Evolutionary conservation across 306 rosid genomes (phyloP), one percentile per base, ranked within the genome.

Genomic region (Vachellia collinsii): DNA sequence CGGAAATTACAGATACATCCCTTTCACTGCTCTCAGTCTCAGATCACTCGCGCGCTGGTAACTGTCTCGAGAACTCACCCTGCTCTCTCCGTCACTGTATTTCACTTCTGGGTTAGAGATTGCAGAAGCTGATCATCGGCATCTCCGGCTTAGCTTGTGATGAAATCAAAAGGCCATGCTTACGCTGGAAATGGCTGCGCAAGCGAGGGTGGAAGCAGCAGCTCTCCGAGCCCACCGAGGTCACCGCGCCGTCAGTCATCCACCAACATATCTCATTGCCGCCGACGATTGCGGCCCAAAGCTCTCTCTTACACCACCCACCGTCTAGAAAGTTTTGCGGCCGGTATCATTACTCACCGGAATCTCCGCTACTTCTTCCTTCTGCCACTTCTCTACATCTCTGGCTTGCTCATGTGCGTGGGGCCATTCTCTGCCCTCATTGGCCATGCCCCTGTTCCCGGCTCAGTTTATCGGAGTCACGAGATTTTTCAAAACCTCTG

Each of bases 141-240:
- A 41, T 46, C 41, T 3, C 74, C 43, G 0, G 23, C 62, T 78
- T 69, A 4, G 17, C 70, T 81, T 61, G 81, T 83, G 6, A 88
- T 90, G 94, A 93, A 93, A 81, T 82, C 90, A 38, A 96, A 93
- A 67, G 5, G 87, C 64, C 88, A 87, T 38, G 72, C 50, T 61
- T 84, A 79, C 74, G 80, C 77, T 65, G 91, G 85, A 38, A 86
- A 78, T 76, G 93, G 81, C 69, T 63, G 77, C 75, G 79, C 87
- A 2, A 80, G 74, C 78, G 98, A 91, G 74, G 74, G 85, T 76
- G 84, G 89, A 12, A 79, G 90, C 62, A 89, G 88, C 69, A 92
- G 86, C 84, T 92, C 99, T 0, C 99, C 97, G 0, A 93, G 97
- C 25, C 98, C 99, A 0, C 99, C 98, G 10, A 94, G 81, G 11